A percentile compares a stretch with the other conserved stretches of the same genome.
phyloP scores from a whole-genome alignment of 2,329 filamentous ascomycete genomes.

The Paecilomyces dactylethromorphus region DNA sequence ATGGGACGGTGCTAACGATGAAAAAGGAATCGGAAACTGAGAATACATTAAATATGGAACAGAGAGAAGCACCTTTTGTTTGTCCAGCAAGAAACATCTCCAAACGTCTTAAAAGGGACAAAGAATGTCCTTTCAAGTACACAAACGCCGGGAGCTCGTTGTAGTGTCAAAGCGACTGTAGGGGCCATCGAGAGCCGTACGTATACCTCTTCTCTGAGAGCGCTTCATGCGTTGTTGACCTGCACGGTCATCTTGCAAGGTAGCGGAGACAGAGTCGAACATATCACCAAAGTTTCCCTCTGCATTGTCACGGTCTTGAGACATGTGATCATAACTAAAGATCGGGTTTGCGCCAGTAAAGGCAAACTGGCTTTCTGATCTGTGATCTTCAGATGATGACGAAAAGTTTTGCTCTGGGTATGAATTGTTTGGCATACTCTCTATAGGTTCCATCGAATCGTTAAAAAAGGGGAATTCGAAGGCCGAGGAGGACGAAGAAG shows the following conservation, averaged over 20 bases:
- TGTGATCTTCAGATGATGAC: slow-evolving; percentile 12
- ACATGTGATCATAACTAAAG: slow-evolving; percentile 18
- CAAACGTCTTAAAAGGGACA: neutral
- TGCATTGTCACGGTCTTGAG: slow-evolving; percentile 18
- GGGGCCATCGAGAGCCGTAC: slow-evolving; percentile 13
- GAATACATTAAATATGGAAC: neutral
- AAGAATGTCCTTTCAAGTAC: slow-evolving; percentile 16
- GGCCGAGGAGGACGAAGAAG: slow-evolving; percentile 32
- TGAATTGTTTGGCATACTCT: slow-evolving; percentile 29
- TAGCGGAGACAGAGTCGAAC: slow-evolving; percentile 24
- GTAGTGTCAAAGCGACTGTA: slow-evolving; percentile 29
- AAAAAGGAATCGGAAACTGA: neutral
- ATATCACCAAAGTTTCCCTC: slow-evolving; percentile 19
- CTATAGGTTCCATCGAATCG: slow-evolving; percentile 34
- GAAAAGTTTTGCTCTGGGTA: slow-evolving; percentile 26
- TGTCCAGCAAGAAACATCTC: neutral
- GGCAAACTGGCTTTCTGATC: slow-evolving; percentile 1
- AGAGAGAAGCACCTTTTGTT: neutral
- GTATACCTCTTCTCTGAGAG: slow-evolving; percentile 21
- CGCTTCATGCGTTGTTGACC: slow-evolving; percentile 22
- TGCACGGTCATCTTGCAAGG: slow-evolving; percentile 20
- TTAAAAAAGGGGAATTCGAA: slow-evolving; percentile 31
- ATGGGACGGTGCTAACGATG: neutral
- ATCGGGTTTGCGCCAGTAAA: slow-evolving; percentile 17
- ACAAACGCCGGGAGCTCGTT: slow-evolving; percentile 27